Base-by-base conservation (phyloP, 495 filamentous ascomycete genomes). In the Penicilliopsis zonata region DNA sequence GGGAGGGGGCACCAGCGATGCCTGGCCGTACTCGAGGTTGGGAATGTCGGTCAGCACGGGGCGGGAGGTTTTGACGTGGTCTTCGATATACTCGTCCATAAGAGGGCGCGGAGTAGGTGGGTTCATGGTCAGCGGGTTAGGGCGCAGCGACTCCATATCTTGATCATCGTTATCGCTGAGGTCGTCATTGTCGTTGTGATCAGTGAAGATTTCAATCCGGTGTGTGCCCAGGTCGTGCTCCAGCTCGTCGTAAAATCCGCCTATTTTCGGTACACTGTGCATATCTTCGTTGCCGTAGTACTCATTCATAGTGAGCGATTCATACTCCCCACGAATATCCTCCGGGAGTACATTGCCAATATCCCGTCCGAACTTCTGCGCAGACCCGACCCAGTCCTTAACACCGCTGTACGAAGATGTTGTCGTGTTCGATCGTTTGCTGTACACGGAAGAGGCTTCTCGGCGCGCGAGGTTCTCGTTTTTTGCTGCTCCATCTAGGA, bases 81-180 rank as follows among this genome's bases (percentile, higher is more conserved):
- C 31, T 33, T 50, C 49, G 8, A 42, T 31, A 18, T 28, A 41
- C 4, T 52, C 35, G 3, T 30, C 36, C 5, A 45, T 28, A 23
- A 41, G 34, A 9, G 60, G 59, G 18, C 59, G 63, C 1, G 69
- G 67, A 0, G 67, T 69, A 9, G 69, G 69, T 9, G 69, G 69
- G 33, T 72, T 70, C 40, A 70, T 53, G 38, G 57, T 56, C 13
- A 73, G 43, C 0, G 69, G 69, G 37, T 69, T 65, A 37, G 69
- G 58, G 1, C 41, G 55, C 19, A 59, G 46, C 4, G 33, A 38
- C 13, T 41, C 33, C 20, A 35, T 36, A 22, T 37, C 31, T 28
- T 31, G 46, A 19, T 69, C 61, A 27, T 58, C 56, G 25, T 61
- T 58, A 40, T 70, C 64, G 36, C 67, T 64, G 19, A 55, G 59